Evolutionary conservation across 352 stramenopile genomes (phyloP), one percentile per base, ranked within the genome.

Genomic region (Peronospora destructor): DNA sequence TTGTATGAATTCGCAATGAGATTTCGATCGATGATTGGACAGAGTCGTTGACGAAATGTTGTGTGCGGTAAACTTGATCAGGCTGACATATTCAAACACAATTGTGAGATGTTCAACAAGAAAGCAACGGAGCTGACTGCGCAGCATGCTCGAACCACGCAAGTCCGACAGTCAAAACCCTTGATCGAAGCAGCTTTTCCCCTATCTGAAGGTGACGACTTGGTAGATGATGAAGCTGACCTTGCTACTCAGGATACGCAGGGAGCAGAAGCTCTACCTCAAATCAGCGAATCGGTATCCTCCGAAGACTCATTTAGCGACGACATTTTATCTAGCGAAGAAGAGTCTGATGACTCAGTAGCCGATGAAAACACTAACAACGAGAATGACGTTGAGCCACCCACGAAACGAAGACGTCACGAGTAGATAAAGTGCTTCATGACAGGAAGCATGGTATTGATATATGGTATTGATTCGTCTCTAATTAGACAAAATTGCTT

Each of bases 31-130:
- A 33, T 14, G 4, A 1, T 2, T 6, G 5, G 12, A 47, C 13
- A 26, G 13, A 16, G 9, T 8, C 26, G 26, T 26, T 47, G 41
- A 47, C 41, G 3, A 21, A 29, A 14, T 36, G 23, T 19, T 45
- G 23, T 32, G 10, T 45, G 38, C 9, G 12, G 23, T 6, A 9
- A 35, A 30, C 17, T 3, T 23, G 19, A 34, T n/a, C 45, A 91
- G 80, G 82, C 80, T 4, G 77, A 87, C 28, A 56, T 78, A 4
- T 91, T 85, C 61, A 88, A 89, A 61, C 75, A 88, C 58, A 77
- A 88, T 25, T 71, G 74, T 6, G 76, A 81, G 40, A 38, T 86
- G 14, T 91, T 89, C 35, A 83, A 78, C 21, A 50, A 57, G 12
- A 87, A 81, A 51, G 80, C 80, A 9, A 61, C 36, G 7, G 80